These are phyloP conservation scores for Cymbopogon flexuosus DNA, from an alignment of 202 grass and related monocot genomes.

Conservation along the genomic window DNA sequence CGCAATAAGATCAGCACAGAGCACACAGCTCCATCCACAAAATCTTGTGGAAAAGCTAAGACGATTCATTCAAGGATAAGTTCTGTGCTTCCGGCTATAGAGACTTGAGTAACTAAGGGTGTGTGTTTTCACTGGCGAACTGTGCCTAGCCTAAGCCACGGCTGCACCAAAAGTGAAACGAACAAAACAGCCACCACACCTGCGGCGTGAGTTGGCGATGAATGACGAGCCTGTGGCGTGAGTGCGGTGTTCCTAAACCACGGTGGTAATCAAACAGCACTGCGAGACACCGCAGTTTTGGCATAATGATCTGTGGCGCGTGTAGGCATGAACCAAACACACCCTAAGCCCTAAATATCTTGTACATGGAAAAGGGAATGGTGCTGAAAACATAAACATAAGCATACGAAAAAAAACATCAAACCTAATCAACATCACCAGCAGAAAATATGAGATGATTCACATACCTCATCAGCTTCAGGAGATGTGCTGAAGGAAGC, in stretches of 20 bases:
- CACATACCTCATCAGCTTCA: slow-evolving; percentile 89
- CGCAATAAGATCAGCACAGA: neutral
- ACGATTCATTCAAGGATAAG: neutral
- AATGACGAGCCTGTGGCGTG: neutral
- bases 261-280: neutral
- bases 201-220: neutral
- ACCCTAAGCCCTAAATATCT: neutral
- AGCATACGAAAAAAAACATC: neutral
- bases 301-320: neutral
- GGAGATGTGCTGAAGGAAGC: slow-evolving; percentile 62
- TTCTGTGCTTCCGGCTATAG: neutral
- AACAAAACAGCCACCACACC: neutral
- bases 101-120: neutral
- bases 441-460: neutral
- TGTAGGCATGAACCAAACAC: neutral
- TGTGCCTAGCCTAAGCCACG: neutral
- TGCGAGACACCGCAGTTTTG: neutral
- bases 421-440: neutral
- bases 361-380: neutral
- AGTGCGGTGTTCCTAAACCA: neutral
- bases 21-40: neutral
- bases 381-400: neutral
- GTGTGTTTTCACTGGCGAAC: neutral
- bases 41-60: neutral
- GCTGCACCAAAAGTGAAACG: neutral